Base-by-base conservation (phyloP, 306 rosid species). In the Clitoria ternatea region DNA sequence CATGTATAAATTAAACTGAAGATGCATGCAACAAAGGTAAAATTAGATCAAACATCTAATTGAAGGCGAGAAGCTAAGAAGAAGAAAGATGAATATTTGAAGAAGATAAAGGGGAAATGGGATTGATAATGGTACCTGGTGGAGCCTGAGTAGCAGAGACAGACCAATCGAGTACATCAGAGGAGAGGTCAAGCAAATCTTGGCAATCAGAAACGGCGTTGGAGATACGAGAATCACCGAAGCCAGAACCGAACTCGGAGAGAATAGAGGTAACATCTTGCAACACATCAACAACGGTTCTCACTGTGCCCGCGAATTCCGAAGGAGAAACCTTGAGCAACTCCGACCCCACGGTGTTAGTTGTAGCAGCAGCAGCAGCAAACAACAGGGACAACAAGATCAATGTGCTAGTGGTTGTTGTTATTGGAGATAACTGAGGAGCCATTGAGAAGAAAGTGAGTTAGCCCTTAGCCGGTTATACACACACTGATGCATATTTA, bases 181-280 rank as follows among this genome's bases (percentile, higher is more conserved):
- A 70, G 6, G 97, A 86, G 40, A 69, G 30, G 26, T 94, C 96
- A 19, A 94, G 88, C 77, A 94, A 77, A 29, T 94, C 97, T 6
- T 86, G 79, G 55, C 99, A 94, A 65, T 94, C 96, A 27, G 90
- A 79, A 29, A 94, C 59, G 68, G 99, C 97, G 17, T 75, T 85
- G 2, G 96, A 72, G 15, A 87, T 50, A n/a, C 90, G 97, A 3
- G 73, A 82, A 48, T 91, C 84, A 0, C 96, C 92, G 2, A 85
- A 75, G 6, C 18, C 70, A 3, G 18, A 47, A 12, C 77, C 72
- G 26, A 91, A 83, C 15, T 64, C 75, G 4, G 92, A 86, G 81
- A 94, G 75, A 69, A 83, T 77, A 17, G 92, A 77, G 8, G 53
- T 40, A 1, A 91, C 89, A 6, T 82, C 77, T 14, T 62, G 79